A percentile compares a stretch with the other conserved stretches of the same genome.
phyloP scores from a whole-genome alignment of 2,329 filamentous ascomycete genomes.

The Ustulina deusta region DNA sequence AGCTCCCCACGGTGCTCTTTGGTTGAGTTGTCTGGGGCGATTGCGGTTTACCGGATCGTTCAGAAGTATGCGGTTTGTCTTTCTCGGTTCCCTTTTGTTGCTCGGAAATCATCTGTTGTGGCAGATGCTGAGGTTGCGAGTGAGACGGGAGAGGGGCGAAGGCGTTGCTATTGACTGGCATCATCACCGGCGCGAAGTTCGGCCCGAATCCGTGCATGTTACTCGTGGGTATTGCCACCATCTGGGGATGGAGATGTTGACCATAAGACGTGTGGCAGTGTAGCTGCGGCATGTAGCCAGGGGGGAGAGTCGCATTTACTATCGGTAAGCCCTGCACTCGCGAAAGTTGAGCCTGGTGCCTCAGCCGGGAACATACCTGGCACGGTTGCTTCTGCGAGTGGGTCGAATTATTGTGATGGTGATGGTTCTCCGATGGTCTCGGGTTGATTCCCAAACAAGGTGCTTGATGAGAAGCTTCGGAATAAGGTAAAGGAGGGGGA shows the following conservation, averaged over 20 bases:
- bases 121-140: constrained; percentile 18
- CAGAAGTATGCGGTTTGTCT: constrained; percentile 6
- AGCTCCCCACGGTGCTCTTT: neutral
- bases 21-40: constrained; percentile 6
- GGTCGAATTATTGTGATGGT: constrained; percentile 27
- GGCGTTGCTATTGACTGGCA: constrained; percentile 43
- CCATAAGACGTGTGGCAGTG: constrained; percentile 43
- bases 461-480: constrained; percentile 24
- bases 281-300: constrained; percentile 44
- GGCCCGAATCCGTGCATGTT: constrained; percentile 42
- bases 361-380: constrained; percentile 48
- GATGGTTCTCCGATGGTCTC: constrained; percentile 11
- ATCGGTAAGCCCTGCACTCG: constrained; percentile 47
- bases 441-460: constrained; percentile 25
- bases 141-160: constrained; percentile 41
- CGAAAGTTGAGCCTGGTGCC: constrained; percentile 48
- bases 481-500: constrained; percentile 37
- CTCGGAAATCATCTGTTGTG: constrained; percentile 5
- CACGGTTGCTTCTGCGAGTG: constrained; percentile 47
- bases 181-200: constrained; percentile 46
- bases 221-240: constrained; percentile 44
- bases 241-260: constrained; percentile 47
- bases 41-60: neutral
- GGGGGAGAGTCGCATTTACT: constrained; percentile 41
- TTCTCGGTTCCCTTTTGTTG: constrained; percentile 4